Evolutionary conservation across 495 filamentous ascomycete species (phyloP), one percentile per base, ranked within the genome.

Genomic region (Penicillium fimorum): DNA sequence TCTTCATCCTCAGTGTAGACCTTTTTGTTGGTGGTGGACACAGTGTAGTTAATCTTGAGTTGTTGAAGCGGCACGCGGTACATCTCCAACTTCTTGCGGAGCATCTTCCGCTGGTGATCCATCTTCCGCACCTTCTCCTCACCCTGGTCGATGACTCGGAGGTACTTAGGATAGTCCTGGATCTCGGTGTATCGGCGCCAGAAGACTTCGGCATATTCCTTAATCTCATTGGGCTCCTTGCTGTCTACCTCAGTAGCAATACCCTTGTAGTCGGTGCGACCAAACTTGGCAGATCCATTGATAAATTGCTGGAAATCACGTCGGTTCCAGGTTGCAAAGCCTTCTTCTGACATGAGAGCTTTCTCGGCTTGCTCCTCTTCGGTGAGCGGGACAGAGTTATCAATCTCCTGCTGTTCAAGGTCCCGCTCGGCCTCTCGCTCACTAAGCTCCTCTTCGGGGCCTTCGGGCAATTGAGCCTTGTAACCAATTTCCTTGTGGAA

Each of bases 1-100:
- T 99, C 95, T 72, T 99, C 95, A 66, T 99, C 95, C 66, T 97
- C 95, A 0, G 94, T 97, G 67, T 99, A 99, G 6, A 97, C 91
- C 76, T 97, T 97, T 80, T 99, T 99, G 77, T 99, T 99, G 46
- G 95, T 99, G 3, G 95, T 99, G 3, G 91, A 96, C 20, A 99
- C 94, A 1, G 91, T 94, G 71, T 99, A 99, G 75, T 94, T 96
- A 76, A 99, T 90, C 79, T 96, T 96, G 53, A 99, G 82, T 71
- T 99, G 95, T 72, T 97, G 92, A 4, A 99, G 81, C 29, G 95
- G 95, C 42, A 97, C 93, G 5, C 92, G 90, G 69, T 96, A 97
- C 82, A 92, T 90, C 59, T 85, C 79, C 80, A 99, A 86, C 82
- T 99, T 99, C 81, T 90, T 93, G 47, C 85, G 82, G 37, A 99